Conservation (phyloP, 495 filamentous ascomycete species). For the Beverwykella pulmonaria region DNA sequence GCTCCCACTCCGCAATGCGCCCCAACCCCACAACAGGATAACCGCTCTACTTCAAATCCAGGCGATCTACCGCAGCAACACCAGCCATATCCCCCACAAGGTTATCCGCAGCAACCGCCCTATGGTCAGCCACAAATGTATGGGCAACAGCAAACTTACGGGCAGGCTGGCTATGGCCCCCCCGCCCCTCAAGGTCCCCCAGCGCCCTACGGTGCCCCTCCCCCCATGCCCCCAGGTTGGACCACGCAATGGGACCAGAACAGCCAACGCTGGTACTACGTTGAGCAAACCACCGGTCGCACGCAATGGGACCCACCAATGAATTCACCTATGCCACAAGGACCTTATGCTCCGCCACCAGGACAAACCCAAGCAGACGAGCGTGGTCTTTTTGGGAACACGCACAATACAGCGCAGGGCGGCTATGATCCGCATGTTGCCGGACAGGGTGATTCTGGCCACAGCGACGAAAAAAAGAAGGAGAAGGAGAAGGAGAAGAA, state of each 20-base stretch:
- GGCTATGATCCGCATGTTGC: background rate
- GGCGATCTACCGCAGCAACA: constrained; percentile 10
- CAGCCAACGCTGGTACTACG: constrained; percentile 39
- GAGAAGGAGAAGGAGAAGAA: constrained; percentile 28
- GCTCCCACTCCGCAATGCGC: background rate
- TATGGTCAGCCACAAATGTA: background rate
- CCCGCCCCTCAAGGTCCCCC: constrained; percentile 24
- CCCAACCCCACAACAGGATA: background rate
- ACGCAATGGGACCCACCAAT: constrained; percentile 40
- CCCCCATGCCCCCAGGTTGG: constrained; percentile 38
- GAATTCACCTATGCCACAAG: constrained; percentile 3
- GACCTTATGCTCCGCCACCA: constrained; percentile 23
- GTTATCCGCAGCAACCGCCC: background rate
- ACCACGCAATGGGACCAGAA: constrained; percentile 34
- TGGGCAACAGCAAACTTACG: constrained; percentile 6
- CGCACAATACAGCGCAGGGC: background rate
- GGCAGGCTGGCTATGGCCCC: constrained; percentile 16
- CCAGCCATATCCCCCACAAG: background rate
- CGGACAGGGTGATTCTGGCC: background rate
- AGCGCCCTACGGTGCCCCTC: constrained; percentile 27
- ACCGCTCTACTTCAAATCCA: background rate
- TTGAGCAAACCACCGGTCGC: constrained; percentile 40
- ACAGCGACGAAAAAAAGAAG: constrained; percentile 2
- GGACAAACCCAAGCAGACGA: constrained; percentile 8
- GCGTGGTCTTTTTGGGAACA: constrained; percentile 18